Evolutionary conservation across 306 rosid species (phyloP).

Genomic region (Trifolium fragiferum): DNA sequence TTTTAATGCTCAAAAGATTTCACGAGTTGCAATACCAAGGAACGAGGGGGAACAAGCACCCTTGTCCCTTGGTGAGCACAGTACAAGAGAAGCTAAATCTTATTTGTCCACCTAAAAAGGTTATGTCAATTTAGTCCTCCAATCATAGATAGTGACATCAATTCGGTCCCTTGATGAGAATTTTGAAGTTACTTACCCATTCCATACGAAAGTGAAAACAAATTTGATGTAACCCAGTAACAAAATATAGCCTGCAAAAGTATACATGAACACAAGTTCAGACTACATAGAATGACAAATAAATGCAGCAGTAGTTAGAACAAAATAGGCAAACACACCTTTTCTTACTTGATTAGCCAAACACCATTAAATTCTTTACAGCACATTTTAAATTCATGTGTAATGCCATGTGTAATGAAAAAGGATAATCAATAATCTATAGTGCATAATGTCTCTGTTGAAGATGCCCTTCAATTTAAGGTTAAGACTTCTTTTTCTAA

Average conservation of each 20-base stretch:
- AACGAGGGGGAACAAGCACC: neutral
- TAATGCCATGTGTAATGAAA: constrained; percentile 2
- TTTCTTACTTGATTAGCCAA: constrained; percentile 6
- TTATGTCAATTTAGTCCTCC: neutral
- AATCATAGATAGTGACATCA: neutral
- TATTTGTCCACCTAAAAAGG: neutral
- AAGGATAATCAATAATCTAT: neutral
- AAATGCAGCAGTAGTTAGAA: constrained; percentile 1
- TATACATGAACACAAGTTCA: constrained; percentile 32
- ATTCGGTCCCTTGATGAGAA: constrained; percentile 6
- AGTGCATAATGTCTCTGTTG: neutral
- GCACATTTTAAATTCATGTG: constrained; percentile 3
- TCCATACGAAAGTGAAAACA: constrained; percentile 79
- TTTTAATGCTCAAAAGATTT: neutral
- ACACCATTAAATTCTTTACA: constrained; percentile 11
- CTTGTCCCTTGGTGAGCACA: neutral
- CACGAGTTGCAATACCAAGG: neutral
- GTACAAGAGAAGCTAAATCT: neutral
- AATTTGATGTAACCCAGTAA: constrained; percentile 88
- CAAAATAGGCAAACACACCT: constrained; percentile 17
- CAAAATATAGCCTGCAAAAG: constrained; percentile 89
- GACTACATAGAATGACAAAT: constrained; percentile 30
- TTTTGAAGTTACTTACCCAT: constrained; percentile 61
- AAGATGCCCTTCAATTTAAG: no score
- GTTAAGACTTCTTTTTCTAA: no score